Percentiles rank a stretch among this genome's conserved stretches.
These are phyloP conservation scores for Massarina eburnea DNA, from an alignment of 2,329 filamentous ascomycete species.

Conservation along the genomic window DNA sequence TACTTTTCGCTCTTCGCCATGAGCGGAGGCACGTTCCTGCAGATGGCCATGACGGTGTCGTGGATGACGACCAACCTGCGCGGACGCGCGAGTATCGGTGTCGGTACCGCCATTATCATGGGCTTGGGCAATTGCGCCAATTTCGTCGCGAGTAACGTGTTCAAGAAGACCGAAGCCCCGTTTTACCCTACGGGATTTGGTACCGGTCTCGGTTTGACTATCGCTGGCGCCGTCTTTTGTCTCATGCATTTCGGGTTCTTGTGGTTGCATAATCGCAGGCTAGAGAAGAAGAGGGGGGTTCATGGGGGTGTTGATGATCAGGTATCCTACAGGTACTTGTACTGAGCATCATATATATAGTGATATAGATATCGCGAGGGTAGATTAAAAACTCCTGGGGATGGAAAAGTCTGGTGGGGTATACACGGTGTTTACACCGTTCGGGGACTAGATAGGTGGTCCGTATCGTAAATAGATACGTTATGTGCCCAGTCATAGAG, in stretches of 20 bases:
- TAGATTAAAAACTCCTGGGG: too few relatives aligned
- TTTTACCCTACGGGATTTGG: constrained; percentile 31
- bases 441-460: too few relatives aligned
- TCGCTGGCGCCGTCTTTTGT: constrained; percentile 23
- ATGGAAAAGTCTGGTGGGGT: too few relatives aligned
- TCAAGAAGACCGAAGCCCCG: constrained; percentile 29
- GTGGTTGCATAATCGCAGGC: constrained; percentile 51
- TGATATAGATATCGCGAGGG: too few relatives aligned
- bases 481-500: too few relatives aligned
- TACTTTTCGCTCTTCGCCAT: constrained; percentile 44
- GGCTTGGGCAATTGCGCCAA: constrained; percentile 57
- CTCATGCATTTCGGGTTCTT: constrained; percentile 48
- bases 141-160: constrained; percentile 53
- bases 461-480: too few relatives aligned
- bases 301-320: constrained; percentile 24
- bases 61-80: constrained; percentile 59
- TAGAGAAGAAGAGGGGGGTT: constrained; percentile 35
- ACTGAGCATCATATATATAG: too few relatives aligned
- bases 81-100: constrained; percentile 25
- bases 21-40: constrained; percentile 51
- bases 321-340: constrained; percentile 26
- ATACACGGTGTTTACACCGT: too few relatives aligned
- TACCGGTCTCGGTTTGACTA: constrained; percentile 38
- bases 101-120: constrained; percentile 23
- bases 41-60: constrained; percentile 52